Base-by-base conservation (phyloP, 208 protist genomes). In the Trypanosoma brucei region DNA sequence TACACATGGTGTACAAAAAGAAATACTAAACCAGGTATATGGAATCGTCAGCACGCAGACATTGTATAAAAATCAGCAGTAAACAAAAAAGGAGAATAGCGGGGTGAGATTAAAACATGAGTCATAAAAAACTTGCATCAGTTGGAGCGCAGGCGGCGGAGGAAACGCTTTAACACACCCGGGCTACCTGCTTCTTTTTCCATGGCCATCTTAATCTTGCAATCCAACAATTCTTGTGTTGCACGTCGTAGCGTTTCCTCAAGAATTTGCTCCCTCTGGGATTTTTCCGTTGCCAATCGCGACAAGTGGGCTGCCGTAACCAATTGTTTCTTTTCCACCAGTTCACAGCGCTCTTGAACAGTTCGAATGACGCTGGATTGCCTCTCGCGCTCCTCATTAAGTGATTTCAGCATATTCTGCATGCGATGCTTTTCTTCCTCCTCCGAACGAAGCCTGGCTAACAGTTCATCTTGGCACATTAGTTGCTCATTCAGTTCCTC, bases 381-480 rank as follows among this genome's bases (percentile, higher is more conserved):
- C 55, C 82, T 63, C 64, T 89, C 78, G 1, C 87, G 78, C 57
- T 93, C 81, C 13, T 75, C 65, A 38, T 76, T 81, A 34, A 93
- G 61, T 0, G 83, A 80, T 3, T 80, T 57, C 38, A 93, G 80
- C 37, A 91, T 74, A 1, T 75, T 76, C 36, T 72, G 51, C 72
- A 87, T 78, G 14, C 70, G 78, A 34, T 59, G 11, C 59, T 86
- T 86, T 51, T 94, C 84, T 40, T 89, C 84, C 55, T 81, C 70
- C 57, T 86, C 76, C 8, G 70, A 68, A 39, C 49, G 61, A 39
- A 91, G 62, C 42, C 76, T 72, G 42, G 74, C 76, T 68, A 89
- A 79, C 39, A 91, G 58, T 55, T 91, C 81, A 8, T 70, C 63
- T 67, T 89, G 87, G 60, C 75, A 75, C 48, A 70, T 75, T 0